phyloP scores from a whole-genome alignment of 1,139 yeast genomes.

The Pichiaceae sp. region DNA sequence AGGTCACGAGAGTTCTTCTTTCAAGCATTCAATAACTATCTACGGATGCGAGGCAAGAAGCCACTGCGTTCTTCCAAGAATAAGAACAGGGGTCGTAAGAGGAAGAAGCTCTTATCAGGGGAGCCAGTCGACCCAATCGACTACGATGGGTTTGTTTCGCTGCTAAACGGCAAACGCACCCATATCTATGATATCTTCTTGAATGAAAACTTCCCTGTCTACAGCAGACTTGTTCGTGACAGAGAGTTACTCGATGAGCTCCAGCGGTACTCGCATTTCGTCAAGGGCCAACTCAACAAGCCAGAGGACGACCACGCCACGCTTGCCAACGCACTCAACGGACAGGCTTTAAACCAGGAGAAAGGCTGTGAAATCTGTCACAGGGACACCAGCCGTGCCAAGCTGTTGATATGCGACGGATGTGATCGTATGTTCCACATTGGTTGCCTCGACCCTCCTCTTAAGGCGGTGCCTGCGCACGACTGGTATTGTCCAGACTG shows the following conservation, averaged over 20 bases:
- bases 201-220: conserved; percentile 8
- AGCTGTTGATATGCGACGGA: conserved; percentile 59
- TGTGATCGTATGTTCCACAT: conserved; percentile 66
- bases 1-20: conserved; percentile 56
- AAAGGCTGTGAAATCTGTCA: conserved; percentile 46
- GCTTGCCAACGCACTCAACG: background rate
- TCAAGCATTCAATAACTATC: conserved; percentile 50
- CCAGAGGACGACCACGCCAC: background rate
- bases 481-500: conserved; percentile 82
- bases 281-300: conserved; percentile 9
- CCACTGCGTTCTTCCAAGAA: conserved; percentile 8
- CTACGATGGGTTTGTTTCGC: conserved; percentile 16
- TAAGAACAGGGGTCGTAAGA: background rate
- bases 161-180: conserved; percentile 9
- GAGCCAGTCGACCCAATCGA: conserved; percentile 1
- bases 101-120: conserved; percentile 1
- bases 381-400: conserved; percentile 37
- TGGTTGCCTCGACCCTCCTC: conserved; percentile 50
- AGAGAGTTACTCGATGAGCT: conserved; percentile 9
- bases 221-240: conserved; percentile 9
- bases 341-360: background rate
- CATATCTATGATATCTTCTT: conserved; percentile 23
- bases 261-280: conserved; percentile 10
- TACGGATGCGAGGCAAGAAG: conserved; percentile 30
- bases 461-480: conserved; percentile 41